Percentiles rank a stretch among this genome's conserved stretches.
Evolutionary conservation across 2,329 filamentous ascomycete species (phyloP).

Genomic region (Mycocentrospora acerina): DNA sequence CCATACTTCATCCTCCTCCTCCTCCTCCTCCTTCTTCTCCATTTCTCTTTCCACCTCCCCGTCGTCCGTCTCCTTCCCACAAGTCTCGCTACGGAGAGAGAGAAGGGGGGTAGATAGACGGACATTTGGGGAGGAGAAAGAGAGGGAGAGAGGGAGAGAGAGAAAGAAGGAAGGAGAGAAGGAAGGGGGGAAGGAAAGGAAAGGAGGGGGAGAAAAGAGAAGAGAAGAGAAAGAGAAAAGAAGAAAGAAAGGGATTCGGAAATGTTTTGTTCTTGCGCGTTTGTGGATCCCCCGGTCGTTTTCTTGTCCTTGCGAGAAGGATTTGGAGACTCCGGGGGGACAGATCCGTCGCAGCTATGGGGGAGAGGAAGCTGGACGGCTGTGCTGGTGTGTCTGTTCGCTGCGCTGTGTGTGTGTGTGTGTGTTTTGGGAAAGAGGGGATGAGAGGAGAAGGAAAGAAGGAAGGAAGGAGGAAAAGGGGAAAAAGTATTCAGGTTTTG

Average conservation of each 20-base stretch:
- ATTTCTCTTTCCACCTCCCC: constrained; percentile 21
- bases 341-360: background rate
- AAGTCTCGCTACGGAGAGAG: background rate
- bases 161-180: background rate
- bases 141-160: constrained; percentile 1
- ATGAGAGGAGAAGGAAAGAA: no score
- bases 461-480: no score
- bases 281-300: background rate
- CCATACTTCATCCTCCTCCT: constrained; percentile 21
- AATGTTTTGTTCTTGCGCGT: background rate
- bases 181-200: background rate
- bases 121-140: background rate
- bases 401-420: background rate
- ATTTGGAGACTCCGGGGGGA: background rate
- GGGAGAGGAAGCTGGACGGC: background rate
- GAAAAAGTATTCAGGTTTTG: no score
- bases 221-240: background rate
- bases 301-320: background rate
- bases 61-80: constrained; percentile 10
- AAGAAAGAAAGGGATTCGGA: background rate
- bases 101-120: constrained; percentile 1
- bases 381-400: background rate
- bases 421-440: no score
- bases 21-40: constrained; percentile 11
- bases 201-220: background rate